These are phyloP conservation scores for Talaromyces pinophilus DNA, from an alignment of 2,329 filamentous ascomycete genomes.

Conservation along the genomic window DNA sequence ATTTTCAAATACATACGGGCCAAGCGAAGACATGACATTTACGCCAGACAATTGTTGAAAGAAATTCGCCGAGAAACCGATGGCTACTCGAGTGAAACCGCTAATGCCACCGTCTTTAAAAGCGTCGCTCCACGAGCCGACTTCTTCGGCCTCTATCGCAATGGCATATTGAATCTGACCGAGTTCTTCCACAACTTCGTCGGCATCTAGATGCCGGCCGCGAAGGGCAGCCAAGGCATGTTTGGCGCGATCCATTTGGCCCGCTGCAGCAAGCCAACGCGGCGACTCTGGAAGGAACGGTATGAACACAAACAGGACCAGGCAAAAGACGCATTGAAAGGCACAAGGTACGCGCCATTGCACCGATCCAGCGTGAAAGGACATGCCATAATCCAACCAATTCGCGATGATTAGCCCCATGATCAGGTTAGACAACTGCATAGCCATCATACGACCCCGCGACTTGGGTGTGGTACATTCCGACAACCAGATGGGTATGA, in stretches of 20 bases:
- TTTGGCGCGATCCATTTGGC: conserved; percentile 26
- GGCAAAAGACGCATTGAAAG: conserved; percentile 29
- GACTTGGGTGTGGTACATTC: conserved; percentile 35
- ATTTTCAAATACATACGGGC: conserved; percentile 45
- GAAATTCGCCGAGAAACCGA: conserved; percentile 30
- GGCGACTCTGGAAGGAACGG: conserved; percentile 31
- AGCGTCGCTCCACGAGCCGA: conserved; percentile 27
- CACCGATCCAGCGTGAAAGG: conserved; percentile 25
- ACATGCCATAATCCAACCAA: conserved; percentile 36
- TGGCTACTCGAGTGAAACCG: conserved; percentile 28
- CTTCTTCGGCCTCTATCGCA: conserved; percentile 41
- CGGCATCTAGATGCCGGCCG: conserved; percentile 53
- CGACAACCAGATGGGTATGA: conserved; percentile 30
- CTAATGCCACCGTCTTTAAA: conserved; percentile 29
- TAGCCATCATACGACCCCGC: conserved; percentile 51
- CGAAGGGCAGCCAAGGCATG: conserved; percentile 27
- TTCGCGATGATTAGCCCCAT: conserved; percentile 32
- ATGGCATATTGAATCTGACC: conserved; percentile 47
- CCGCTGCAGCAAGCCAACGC: conserved; percentile 28
- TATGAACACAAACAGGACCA: conserved; percentile 26
- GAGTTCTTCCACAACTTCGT: conserved; percentile 30
- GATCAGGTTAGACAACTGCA: conserved; percentile 30
- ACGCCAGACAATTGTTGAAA: conserved; percentile 48
- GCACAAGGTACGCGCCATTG: conserved; percentile 31
- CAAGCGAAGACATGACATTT: conserved; percentile 47